Evolutionary conservation across 2,329 filamentous ascomycete genomes (phyloP), one percentile per base, ranked within the genome.

Genomic region (Aspergillus pseudoglaucus): DNA sequence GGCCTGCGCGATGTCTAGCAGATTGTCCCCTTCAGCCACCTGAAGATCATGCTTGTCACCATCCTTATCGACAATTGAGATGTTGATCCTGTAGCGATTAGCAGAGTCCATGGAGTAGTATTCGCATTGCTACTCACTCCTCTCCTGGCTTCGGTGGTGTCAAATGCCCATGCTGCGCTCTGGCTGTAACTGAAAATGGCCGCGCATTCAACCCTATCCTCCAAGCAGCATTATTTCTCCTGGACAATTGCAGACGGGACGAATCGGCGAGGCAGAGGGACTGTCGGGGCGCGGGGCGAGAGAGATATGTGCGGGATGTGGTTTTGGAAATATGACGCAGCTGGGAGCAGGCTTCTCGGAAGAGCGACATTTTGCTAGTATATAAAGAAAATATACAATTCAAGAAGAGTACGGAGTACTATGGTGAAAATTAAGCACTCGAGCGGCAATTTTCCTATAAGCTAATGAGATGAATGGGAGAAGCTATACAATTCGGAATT

Each of bases 31-130:
- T 59, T 87, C 83, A 12, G 82, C 76, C 7, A 96, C 91, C 50
- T 85, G 83, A 60, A 96, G 82, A 51, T 85, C 88, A 67, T 88
- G 79, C 56, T 83, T 78, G 25, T 81, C 75, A 44, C 84, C 84
- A 17, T 96, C 90, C 71, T 97, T 96, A 69, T 96, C 90, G 57
- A 97, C 80, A 66, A 97, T 96, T 0, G 90, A 95, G 22, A 98
- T 80, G 63, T 87, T 86, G 49, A 95, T 80, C 68, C 90, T 94
- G 54, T 42, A 32, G 45, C 44, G 14, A 42, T 33, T 47, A 17
- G 22, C 41, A 3, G 17, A 10, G 1, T 30, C 25, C 33, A 3
- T n/a, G 33, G 7, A 37, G 6, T 15, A 8, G 17, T 18, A 18
- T 10, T 10, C 10, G 10, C 10, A 17, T 7, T 6, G 25, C 35